Evolutionary conservation across 129 eudicot species (phyloP), one percentile per base, ranked within the genome.

Genomic region (Flaveria brownii): DNA sequence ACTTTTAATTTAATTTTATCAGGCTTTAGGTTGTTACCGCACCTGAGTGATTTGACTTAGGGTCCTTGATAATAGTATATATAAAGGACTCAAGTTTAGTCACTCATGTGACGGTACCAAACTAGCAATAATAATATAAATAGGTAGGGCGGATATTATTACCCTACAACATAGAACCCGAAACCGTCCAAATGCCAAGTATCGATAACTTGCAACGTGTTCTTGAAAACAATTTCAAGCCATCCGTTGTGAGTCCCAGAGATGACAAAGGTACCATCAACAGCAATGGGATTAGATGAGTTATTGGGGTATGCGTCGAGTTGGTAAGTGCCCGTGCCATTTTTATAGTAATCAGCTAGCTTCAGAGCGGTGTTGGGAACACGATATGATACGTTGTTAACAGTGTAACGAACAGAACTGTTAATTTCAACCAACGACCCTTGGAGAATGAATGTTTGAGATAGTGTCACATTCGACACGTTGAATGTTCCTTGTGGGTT

Each of bases 401-500:
- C 81, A 6, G 81, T 64, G 65, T 81, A 84, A 57, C 84, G 87
- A 64, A 81, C 67, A 20, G 61, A 39, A 8, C 78, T 66, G 46
- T 76, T 47, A 13, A 88, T 78, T 45, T 78, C 71, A 39, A 76
- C 78, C 55, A 73, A 71, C 0, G 82, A 78, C 20, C 84, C 89
- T 46, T 67, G 81, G 20, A 88, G 82, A 60, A 82, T 74, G 57
- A 86, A 80, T 14, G 79, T 85, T 59, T 84, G 83, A 15, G 85
- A 81, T 46, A 86, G 62, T 43, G 89, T 84, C 46, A 84, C 89
- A 46, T 82, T 84, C 23, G 90, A 72, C 60, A 83, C 89, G 75
- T 86, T 85, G 12, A 78, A 88, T 14, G 88, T 78, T 68, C 93
- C 93, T 71, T 86, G 93, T 42, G 90, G 93, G 71, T 86, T 88